These are phyloP conservation scores for Jacaranda mimosifolia DNA, from an alignment of 257 asterid species.

Conservation along the genomic window DNA sequence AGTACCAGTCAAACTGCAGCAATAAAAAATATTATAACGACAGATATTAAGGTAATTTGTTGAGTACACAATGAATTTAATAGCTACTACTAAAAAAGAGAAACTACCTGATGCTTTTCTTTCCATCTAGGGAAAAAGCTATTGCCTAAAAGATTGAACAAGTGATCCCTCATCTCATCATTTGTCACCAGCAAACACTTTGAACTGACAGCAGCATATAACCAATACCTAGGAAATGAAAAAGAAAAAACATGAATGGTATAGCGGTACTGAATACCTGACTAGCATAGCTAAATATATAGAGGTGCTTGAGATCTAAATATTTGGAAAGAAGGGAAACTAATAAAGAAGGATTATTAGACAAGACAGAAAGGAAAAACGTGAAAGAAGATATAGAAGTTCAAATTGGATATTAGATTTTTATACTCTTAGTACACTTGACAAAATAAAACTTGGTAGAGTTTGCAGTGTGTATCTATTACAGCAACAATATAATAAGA, in stretches of 20 bases:
- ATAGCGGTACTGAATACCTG: no score
- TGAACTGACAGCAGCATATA: conserved; percentile 93
- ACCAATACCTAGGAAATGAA: conserved; percentile 77
- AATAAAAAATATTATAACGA: not conserved
- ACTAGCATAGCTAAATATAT: no score
- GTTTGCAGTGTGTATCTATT: no score
- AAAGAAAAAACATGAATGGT: not conserved
- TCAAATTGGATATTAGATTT: no score
- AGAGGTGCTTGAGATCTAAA: no score
- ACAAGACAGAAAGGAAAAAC: not conserved
- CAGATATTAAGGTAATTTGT: not conserved
- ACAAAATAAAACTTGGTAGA: no score
- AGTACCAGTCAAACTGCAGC: not conserved
- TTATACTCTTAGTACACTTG: no score
- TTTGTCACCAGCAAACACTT: conserved; percentile 91
- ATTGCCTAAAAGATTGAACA: conserved; percentile 87
- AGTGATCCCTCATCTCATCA: conserved; percentile 99
- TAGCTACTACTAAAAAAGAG: not conserved
- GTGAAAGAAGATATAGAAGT: no score
- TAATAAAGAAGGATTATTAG: not conserved
- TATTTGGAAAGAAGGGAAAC: not conserved
- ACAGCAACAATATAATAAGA: no score
- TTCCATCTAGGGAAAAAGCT: conserved; percentile 96
- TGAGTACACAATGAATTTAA: not conserved
- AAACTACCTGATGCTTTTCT: conserved; percentile 93